phyloP scores from a whole-genome alignment of 2,329 filamentous ascomycete species.

The Fusarium gaditjirri region DNA sequence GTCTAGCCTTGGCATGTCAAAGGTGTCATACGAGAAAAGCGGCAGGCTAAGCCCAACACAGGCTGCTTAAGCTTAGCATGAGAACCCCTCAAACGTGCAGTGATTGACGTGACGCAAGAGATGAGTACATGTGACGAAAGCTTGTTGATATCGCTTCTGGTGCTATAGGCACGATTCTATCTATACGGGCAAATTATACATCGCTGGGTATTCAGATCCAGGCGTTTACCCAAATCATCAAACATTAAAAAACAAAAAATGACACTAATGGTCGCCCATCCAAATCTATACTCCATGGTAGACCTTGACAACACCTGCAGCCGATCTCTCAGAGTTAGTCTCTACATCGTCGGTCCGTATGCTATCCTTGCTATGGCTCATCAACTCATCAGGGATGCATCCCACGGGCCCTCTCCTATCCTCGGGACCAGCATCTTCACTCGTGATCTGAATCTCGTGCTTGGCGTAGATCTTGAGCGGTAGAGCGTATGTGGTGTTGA shows the following conservation, averaged over 20 bases:
- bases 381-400: conserved; percentile 31
- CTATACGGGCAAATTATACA: conserved; percentile 10
- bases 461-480: conserved; percentile 53
- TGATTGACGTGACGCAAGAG: neutral
- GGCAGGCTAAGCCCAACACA: neutral
- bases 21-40: neutral
- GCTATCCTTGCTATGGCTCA: conserved; percentile 34
- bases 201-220: conserved; percentile 22
- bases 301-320: conserved; percentile 43
- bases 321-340: conserved; percentile 41
- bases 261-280: neutral
- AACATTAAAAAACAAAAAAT: conserved; percentile 4
- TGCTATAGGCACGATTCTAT: conserved; percentile 22
- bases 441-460: conserved; percentile 48
- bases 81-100: neutral
- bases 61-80: neutral
- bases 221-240: conserved; percentile 10
- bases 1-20: neutral
- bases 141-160: conserved; percentile 1
- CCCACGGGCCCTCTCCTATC: conserved; percentile 37
- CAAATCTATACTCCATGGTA: conserved; percentile 41
- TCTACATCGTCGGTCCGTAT: conserved; percentile 37
- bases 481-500: conserved; percentile 47
- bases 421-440: conserved; percentile 37
- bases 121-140: neutral